phyloP scores from a whole-genome alignment of 1,284 basidiomycete species.

The Agaricales sp. region DNA sequence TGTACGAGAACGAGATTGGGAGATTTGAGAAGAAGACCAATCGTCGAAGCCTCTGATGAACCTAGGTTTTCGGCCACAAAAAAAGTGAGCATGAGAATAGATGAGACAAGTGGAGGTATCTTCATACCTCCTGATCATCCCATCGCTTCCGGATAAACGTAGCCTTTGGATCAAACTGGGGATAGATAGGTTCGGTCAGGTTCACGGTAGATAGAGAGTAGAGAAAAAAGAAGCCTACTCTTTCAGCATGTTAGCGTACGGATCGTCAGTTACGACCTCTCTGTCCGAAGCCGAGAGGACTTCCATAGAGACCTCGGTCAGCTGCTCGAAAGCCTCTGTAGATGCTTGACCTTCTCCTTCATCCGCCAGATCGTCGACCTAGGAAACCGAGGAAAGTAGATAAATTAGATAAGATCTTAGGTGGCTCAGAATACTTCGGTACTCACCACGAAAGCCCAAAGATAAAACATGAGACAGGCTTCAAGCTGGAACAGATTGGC shows the following conservation, averaged over 20 bases:
- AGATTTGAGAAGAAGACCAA: neutral
- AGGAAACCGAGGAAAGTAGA: neutral
- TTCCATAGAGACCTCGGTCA: neutral
- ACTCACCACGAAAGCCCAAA: constrained; percentile 1
- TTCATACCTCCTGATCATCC: neutral
- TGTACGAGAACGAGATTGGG: neutral
- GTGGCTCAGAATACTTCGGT: neutral
- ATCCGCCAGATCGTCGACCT: constrained; percentile 1
- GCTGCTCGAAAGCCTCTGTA: neutral
- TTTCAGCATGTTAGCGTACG: neutral
- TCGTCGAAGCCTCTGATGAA: neutral
- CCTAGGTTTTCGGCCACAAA: neutral
- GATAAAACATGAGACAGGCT: neutral
- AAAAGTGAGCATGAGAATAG: neutral
- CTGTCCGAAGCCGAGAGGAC: neutral
- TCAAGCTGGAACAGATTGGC: neutral
- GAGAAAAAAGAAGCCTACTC: neutral
- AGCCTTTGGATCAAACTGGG: neutral
- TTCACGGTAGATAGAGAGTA: neutral
- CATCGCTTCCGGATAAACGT: neutral
- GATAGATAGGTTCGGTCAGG: too few species aligned
- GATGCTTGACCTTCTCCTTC: neutral
- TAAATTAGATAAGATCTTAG: neutral
- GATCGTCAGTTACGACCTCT: neutral
- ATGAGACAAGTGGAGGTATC: neutral